Percentiles rank a stretch among this genome's conserved stretches.
phyloP scores from a whole-genome alignment of 2,329 filamentous ascomycete species.

The Fusarium falciforme region DNA sequence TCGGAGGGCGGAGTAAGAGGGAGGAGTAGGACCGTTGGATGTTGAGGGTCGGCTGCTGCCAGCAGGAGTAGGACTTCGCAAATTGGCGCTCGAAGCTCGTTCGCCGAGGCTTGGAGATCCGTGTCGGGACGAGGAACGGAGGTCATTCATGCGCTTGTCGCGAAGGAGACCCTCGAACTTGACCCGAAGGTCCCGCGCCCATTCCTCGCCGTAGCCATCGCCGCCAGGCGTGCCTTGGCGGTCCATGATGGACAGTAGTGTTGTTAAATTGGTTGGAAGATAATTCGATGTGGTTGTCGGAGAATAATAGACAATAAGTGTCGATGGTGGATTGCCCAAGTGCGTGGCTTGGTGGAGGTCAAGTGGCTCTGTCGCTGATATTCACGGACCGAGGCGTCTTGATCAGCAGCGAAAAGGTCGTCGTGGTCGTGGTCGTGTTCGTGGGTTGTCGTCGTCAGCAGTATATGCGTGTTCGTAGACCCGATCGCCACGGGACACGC shows the following conservation, averaged over 20 bases:
- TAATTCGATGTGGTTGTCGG: slow-evolving; percentile 11
- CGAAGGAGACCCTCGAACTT: slow-evolving; percentile 90
- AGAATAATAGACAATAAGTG: background rate
- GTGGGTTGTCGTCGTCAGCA: slow-evolving; percentile 43
- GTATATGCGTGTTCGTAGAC: slow-evolving; percentile 41
- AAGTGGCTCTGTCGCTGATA: slow-evolving; percentile 31
- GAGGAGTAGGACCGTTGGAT: slow-evolving; percentile 57
- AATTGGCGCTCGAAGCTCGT: slow-evolving; percentile 61
- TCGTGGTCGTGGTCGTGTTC: slow-evolving; percentile 40
- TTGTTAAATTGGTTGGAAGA: background rate
- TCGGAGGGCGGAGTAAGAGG: slow-evolving; percentile 61
- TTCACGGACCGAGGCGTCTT: slow-evolving; percentile 26
- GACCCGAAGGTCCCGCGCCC: slow-evolving; percentile 81
- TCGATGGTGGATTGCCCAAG: slow-evolving; percentile 27
- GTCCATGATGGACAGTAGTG: slow-evolving; percentile 48
- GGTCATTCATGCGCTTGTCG: slow-evolving; percentile 86
- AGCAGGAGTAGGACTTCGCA: slow-evolving; percentile 54
- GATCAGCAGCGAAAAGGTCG: slow-evolving; percentile 15
- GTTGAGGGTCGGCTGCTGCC: slow-evolving; percentile 59
- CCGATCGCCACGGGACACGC: slow-evolving; percentile 42
- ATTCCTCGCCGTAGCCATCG: slow-evolving; percentile 73
- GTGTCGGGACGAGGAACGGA: slow-evolving; percentile 66
- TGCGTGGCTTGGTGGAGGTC: slow-evolving; percentile 12
- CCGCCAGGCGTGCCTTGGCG: slow-evolving; percentile 51
- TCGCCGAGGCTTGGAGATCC: slow-evolving; percentile 67